These are phyloP conservation scores for Aureobasidium vineae DNA, from an alignment of 2,329 filamentous ascomycete species.

Conservation along the genomic window DNA sequence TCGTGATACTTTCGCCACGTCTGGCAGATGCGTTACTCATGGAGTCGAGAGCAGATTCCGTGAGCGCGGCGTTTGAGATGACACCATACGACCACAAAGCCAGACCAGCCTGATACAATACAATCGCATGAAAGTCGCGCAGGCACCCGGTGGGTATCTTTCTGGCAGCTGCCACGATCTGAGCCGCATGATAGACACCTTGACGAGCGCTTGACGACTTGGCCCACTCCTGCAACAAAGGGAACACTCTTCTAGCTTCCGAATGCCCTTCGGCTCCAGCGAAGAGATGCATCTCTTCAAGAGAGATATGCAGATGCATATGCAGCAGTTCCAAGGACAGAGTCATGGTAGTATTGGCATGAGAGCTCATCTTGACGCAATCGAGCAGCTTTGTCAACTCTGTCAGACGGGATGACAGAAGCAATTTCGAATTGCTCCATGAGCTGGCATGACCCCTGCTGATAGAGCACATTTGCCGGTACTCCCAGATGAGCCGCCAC, in stretches of 20 bases:
- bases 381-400: constrained; percentile 61
- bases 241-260: constrained; percentile 60
- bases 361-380: constrained; percentile 48
- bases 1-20: constrained; percentile 40
- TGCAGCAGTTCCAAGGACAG: constrained; percentile 54
- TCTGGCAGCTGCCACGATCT: constrained; percentile 62
- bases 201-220: constrained; percentile 56
- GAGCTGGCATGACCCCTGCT: constrained; percentile 51
- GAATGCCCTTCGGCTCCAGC: constrained; percentile 66
- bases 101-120: constrained; percentile 66
- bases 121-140: constrained; percentile 64
- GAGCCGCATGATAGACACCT: constrained; percentile 66
- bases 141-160: constrained; percentile 38
- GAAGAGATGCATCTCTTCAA: constrained; percentile 66
- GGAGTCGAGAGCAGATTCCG: constrained; percentile 28
- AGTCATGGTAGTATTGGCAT: constrained; percentile 35
- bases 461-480: constrained; percentile 58
- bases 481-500: constrained; percentile 66
- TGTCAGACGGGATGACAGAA: constrained; percentile 56
- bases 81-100: constrained; percentile 70
- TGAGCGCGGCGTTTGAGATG: constrained; percentile 40
- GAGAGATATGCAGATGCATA: constrained; percentile 63
- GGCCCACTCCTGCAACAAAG: constrained; percentile 59
- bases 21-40: constrained; percentile 25
- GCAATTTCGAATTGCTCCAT: constrained; percentile 40